Base-by-base conservation (phyloP, 1,284 basidiomycete species). In the Tylopilus sp. region DNA sequence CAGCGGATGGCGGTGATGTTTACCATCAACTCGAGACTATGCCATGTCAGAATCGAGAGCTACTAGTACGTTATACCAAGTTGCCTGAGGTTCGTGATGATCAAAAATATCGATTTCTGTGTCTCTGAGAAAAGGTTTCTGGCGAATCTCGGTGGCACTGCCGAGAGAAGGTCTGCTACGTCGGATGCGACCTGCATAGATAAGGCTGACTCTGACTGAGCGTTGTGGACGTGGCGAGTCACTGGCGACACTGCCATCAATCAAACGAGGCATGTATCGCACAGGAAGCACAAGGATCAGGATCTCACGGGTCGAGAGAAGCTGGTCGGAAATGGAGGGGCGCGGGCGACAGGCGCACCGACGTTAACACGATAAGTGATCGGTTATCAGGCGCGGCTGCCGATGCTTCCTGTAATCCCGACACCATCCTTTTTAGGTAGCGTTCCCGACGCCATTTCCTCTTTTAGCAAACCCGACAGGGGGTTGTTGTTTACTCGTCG, bases 341-440 rank as follows among this genome's bases (percentile, higher is more conserved):
- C 11, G 36, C 50, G 37, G 40, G 49, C 20, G 39, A 34, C 12
- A 47, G 8, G 38, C 26, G 42, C 30, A 31, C 28, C 35, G 43
- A 36, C 20, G 38, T 39, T 49, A 46, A 50, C 50, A 54, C 57
- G 59, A 64, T 53, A 52, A 50, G 44, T 26, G 29, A 60, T 61
- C 52, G 46, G 34, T 1, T 46, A 51, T 63, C 50, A 47, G 20
- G 35, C 33, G 46, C 48, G 44, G 34, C 36, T 29, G 30, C 56
- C 48, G 54, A 60, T 40, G 46, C 48, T 55, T 60, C 48, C 41
- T 57, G 51, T 59, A 12, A 1, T 7, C 48, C 63, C 66, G 66
- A 52, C 58, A 26, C 31, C 20, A 58, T 46, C 63, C 57, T 50
- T 46, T 52, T 51, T 21, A 5, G 53, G 59, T 61, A 24, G 21